phyloP scores from a whole-genome alignment of 169 alveolate species.

The Plasmodium vinckei region DNA sequence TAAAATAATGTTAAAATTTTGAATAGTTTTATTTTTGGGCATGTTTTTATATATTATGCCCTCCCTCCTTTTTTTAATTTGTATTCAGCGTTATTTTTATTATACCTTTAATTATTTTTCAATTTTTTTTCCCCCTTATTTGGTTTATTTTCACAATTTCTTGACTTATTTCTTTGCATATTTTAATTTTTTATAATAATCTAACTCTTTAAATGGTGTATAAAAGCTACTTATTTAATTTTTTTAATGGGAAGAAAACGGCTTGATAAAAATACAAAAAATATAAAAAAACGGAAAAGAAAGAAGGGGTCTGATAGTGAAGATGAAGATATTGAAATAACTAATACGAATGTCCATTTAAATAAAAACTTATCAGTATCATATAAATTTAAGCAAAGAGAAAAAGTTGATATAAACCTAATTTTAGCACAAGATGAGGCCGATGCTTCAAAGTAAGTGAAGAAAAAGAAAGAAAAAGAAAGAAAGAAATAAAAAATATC shows the following conservation, averaged over 20 bases:
- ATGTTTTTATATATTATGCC: too few species aligned
- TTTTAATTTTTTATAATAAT: too few species aligned
- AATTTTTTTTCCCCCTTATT: too few species aligned
- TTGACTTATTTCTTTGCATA: too few species aligned
- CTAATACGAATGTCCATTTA: constrained; percentile 36
- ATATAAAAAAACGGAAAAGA: constrained; percentile 59
- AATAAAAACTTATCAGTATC: constrained; percentile 39
- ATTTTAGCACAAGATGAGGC: constrained; percentile 85
- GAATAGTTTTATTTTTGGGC: too few species aligned
- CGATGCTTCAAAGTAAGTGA: constrained; percentile 84
- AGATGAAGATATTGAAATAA: constrained; percentile 63
- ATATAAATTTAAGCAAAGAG: constrained; percentile 79
- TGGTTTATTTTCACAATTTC: too few species aligned
- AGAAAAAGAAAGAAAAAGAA: too few species aligned
- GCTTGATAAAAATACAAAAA: constrained; percentile 40
- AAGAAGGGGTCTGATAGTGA: constrained; percentile 69
- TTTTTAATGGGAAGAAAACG: constrained; percentile 72
- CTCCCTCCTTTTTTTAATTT: too few species aligned
- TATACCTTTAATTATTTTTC: too few species aligned
- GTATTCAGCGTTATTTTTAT: too few species aligned
- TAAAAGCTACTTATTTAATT: neutral
- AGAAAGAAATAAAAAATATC: neutral
- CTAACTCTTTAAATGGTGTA: too few species aligned
- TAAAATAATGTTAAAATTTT: too few species aligned
- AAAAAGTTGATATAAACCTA: constrained; percentile 80